These are phyloP conservation scores for Kwoniella mangroviensis DNA, from an alignment of 768 basidiomycete genomes.

Conservation along the genomic window DNA sequence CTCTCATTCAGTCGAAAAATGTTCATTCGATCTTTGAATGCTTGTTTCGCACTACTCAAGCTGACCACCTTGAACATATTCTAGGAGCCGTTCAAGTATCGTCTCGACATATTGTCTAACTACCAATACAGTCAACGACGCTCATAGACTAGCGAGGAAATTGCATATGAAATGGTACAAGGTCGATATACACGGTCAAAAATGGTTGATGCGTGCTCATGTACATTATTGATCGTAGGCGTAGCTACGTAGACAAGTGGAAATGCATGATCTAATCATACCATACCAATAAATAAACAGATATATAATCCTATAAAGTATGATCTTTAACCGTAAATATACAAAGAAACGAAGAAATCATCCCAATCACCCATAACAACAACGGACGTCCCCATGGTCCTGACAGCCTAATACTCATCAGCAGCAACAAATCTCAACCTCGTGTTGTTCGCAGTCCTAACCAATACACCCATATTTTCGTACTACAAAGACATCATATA, in stretches of 20 bases:
- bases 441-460: constrained; percentile 79
- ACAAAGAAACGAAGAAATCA: background rate
- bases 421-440: constrained; percentile 70
- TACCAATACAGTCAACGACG: constrained; percentile 27
- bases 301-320: background rate
- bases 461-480: constrained; percentile 79
- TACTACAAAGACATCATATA: constrained; percentile 64
- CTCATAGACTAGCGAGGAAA: constrained; percentile 25
- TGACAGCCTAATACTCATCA: too few relatives aligned
- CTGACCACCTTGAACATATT: background rate
- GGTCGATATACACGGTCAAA: constrained; percentile 15
- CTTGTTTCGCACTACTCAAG: too few relatives aligned
- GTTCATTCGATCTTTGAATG: too few relatives aligned
- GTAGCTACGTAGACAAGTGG: background rate
- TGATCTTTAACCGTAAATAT: background rate
- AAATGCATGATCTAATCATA: background rate
- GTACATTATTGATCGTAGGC: constrained; percentile 25
- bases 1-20: too few relatives aligned
- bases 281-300: background rate
- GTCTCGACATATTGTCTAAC: constrained; percentile 30
- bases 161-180: constrained; percentile 34
- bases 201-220: constrained; percentile 28
- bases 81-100: constrained; percentile 4
- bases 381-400: too few relatives aligned
- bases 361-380: background rate